Conservation (phyloP, 2,329 filamentous ascomycete species). For the Coleophoma crateriformis region DNA sequence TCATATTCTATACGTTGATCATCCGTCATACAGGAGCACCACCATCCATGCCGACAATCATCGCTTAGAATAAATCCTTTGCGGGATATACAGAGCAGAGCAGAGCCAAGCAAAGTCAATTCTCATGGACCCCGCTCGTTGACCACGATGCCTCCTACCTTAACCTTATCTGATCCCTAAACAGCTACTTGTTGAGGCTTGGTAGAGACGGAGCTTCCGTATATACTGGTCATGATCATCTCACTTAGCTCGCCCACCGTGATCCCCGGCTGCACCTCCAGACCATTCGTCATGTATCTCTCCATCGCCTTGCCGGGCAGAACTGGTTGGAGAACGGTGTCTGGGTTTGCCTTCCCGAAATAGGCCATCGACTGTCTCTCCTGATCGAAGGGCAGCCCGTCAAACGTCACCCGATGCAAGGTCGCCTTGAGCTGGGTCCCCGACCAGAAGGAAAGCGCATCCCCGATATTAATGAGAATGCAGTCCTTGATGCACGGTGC, state of each 20-base stretch:
- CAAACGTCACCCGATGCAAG: conserved; percentile 3
- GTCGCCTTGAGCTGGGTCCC: conserved; percentile 4
- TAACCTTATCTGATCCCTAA: too few species aligned
- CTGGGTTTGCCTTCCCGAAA: conserved; percentile 2
- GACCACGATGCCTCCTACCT: too few species aligned
- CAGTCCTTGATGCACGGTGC: conserved; percentile 1
- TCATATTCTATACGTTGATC: too few species aligned
- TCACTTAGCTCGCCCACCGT: conserved; percentile 2
- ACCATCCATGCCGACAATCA: too few species aligned
- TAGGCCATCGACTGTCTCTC: conserved; percentile 5
- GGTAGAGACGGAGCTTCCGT: not conserved
- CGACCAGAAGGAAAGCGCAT: conserved; percentile 4
- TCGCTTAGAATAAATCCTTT: too few species aligned
- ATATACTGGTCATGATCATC: conserved; percentile 3
- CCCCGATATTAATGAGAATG: conserved; percentile 1
- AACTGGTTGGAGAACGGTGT: conserved; percentile 1
- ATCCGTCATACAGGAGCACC: too few species aligned
- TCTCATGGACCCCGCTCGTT: too few species aligned
- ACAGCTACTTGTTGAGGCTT: too few species aligned
- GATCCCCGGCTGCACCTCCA: conserved; percentile 1
- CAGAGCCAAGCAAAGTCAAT: too few species aligned
- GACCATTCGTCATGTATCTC: not conserved
- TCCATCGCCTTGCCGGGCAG: not conserved
- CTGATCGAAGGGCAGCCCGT: not conserved
- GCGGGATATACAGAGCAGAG: too few species aligned